Conservation (phyloP, 768 basidiomycete genomes). For the Leucosporidium yakuticum region DNA sequence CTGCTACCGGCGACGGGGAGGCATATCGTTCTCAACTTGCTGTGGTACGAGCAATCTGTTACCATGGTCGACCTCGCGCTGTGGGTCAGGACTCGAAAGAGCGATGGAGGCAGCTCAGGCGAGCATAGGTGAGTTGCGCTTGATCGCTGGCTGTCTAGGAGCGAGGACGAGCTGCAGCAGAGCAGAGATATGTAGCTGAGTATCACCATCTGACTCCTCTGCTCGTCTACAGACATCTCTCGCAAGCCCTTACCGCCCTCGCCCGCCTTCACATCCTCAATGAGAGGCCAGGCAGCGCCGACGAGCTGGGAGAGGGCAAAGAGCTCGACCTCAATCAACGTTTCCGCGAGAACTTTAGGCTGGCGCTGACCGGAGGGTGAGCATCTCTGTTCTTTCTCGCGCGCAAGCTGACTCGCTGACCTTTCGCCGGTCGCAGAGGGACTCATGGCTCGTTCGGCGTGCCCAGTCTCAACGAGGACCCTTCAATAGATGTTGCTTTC, state of each 20-base stretch:
- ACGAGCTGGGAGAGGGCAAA: neutral
- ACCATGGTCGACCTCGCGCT: slow-evolving; percentile 60
- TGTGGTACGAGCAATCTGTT: slow-evolving; percentile 84
- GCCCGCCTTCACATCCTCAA: slow-evolving; percentile 64
- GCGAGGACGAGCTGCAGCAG: neutral
- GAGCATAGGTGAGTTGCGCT: slow-evolving; percentile 16
- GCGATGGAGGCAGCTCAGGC: slow-evolving; percentile 19
- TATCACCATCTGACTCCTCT: neutral
- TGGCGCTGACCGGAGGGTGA: slow-evolving; percentile 83
- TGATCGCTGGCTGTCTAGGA: neutral
- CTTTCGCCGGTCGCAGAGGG: slow-evolving; percentile 25
- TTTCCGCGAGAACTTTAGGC: slow-evolving; percentile 72
- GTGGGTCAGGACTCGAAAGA: slow-evolving; percentile 52
- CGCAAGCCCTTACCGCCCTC: slow-evolving; percentile 60
- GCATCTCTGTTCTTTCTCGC: slow-evolving; percentile 34
- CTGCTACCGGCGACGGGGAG: slow-evolving; percentile 70
- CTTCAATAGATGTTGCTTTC: slow-evolving; percentile 48
- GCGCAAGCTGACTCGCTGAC: neutral
- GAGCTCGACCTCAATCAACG: slow-evolving; percentile 55
- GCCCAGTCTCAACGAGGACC: slow-evolving; percentile 56
- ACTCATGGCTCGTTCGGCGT: slow-evolving; percentile 58
- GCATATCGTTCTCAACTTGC: slow-evolving; percentile 76
- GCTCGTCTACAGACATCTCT: slow-evolving; percentile 58
- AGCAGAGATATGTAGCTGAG: neutral
- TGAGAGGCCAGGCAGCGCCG: slow-evolving; percentile 48